Evolutionary conservation across 106 monocot genomes (phyloP), one percentile per base, ranked within the genome.

Genomic region (Dendrobium chrysotoxum): DNA sequence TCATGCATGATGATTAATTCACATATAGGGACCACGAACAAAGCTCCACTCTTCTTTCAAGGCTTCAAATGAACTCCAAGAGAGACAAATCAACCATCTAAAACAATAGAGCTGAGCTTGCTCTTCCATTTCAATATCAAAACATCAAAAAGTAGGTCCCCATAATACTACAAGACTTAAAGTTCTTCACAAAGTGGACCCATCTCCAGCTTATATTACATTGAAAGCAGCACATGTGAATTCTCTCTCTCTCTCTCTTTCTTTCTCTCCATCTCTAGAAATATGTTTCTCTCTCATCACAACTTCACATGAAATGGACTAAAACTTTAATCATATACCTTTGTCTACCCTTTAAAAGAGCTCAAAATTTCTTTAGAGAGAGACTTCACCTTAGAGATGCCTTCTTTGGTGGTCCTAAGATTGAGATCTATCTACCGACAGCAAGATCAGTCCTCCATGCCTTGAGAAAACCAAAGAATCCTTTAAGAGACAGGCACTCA

Each of bases 361-460:
- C 64, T 64, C 25, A 64, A 64, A 64, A 25, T 64, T 64, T 64
- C 64, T 23, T 64, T 64, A 64, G 64, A 64, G 64, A 5, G 64
- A 4, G 64, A 64, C 64, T 26, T 9, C 25, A 64, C 64, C 64
- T 25, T 64, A 7, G 64, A 64, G 64, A 64, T 64, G 64, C 64
- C 64, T 23, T 64, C 64, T 64, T 64, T 64, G 13, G 64, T 64
- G 64, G 64, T 64, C 64, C 64, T 64, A 64, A 25, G 64, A 64
- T 64, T 64, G 25, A 64, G 64, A 64, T n/a, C 8, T 64, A 10
- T 64, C 64, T 26, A 64, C 64, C 64, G 64, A 64, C 64, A 64
- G 64, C 64, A 64, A 9, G n/a, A 64, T 64, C 64, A 25, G 25
- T 7, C n/a, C n/a, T 64, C 64, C 64, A 64, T 64, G 64, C 64